Conservation (phyloP, 345 rosid genomes). For the Noccaea caerulescens region DNA sequence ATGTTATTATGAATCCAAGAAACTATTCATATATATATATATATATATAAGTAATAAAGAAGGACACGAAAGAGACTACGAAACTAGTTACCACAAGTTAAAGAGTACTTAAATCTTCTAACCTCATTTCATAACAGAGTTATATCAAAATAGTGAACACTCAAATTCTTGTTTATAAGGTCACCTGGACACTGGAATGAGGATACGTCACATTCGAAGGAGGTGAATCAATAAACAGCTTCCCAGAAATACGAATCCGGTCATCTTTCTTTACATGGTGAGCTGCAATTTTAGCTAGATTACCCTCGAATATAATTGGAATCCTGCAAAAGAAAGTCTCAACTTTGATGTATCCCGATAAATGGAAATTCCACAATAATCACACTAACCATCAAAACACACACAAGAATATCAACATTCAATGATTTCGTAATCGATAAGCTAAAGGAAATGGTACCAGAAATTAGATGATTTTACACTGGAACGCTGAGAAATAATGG, state of each 20-base stretch:
- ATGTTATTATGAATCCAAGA: background rate
- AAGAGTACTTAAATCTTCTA: background rate
- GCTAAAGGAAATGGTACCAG: conserved; percentile 20
- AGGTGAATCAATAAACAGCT: conserved; percentile 56
- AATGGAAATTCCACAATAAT: background rate
- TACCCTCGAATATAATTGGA: conserved; percentile 74
- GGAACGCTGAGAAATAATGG: conserved; percentile 55
- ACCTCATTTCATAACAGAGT: conserved; percentile 9
- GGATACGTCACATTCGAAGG: conserved; percentile 41
- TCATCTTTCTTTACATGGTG: conserved; percentile 65
- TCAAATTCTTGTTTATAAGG: background rate
- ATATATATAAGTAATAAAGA: background rate
- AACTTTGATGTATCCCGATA: background rate
- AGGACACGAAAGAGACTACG: background rate
- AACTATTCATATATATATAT: background rate
- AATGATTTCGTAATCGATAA: background rate
- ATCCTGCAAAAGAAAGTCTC: conserved; percentile 51
- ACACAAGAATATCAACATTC: background rate
- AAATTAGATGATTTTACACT: conserved; percentile 45
- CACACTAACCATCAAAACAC: background rate
- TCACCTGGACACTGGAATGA: conserved; percentile 64
- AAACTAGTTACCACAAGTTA: background rate
- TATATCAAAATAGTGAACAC: background rate
- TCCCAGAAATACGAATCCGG: conserved; percentile 64
- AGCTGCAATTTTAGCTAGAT: conserved; percentile 70